Base-by-base conservation (phyloP, 345 rosid genomes). In the Hirschfeldia incana region DNA sequence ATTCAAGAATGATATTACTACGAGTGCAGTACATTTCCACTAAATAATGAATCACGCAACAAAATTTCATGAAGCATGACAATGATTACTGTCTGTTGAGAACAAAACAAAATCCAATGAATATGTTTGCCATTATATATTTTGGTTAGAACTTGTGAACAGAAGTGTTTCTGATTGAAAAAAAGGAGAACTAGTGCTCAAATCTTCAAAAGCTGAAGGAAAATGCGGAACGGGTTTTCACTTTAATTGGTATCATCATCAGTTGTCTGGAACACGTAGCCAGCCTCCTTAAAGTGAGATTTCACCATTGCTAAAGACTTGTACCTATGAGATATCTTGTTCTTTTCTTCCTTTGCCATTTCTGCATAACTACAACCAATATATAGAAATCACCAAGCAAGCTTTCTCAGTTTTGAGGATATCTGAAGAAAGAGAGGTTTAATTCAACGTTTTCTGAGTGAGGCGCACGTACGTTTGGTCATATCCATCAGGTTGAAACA, bases 291-390 rank as follows among this genome's bases (percentile, higher is more conserved):
- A 77, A 93, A 91, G 76, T 90, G 89, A 61, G 91, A 79, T 83
- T 90, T 91, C 70, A 95, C 86, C 87, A 80, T 27, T 30, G 82
- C 88, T 53, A 95, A 93, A 74, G 98, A 85, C 89, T 65, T 90
- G 78, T 70, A 93, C 44, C 98, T 94, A 78, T 95, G 99, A 65
- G 97, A 95, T 37, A 95, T 95, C 82, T 84, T 85, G 83, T 95
- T 95, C 88, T 91, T 93, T 77, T 90, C 98, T 84, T 93, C 98
- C 84, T 95, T 90, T 12, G 90, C 82, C 97, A 95, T 90, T 84
- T 93, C 93, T 0, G 97, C 97, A 65, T 89, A 93, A 15, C 99
- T 93, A 62, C 42, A 81, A 69, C 44, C 71, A 65, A 10, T 10
- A 37, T 1, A 49, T 10, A 61, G n/a, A 60, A 67, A 55, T 16